Percentiles rank a stretch among this genome's conserved stretches.
phyloP scores from a whole-genome alignment of 1,284 basidiomycete species.

The Rhodotorula sp. region DNA sequence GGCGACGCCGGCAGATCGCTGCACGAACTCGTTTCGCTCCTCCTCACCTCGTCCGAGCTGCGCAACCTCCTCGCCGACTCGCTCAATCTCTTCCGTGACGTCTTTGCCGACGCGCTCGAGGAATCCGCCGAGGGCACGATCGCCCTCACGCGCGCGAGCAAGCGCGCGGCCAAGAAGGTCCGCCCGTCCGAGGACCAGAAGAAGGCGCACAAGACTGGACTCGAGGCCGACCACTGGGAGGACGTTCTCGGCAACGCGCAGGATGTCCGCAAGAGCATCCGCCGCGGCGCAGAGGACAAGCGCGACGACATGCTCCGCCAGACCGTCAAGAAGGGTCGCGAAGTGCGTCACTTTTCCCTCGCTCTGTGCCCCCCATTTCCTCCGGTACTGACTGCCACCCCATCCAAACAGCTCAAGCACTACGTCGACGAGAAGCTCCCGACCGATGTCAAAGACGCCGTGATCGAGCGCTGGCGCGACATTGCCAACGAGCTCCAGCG shows the following conservation, averaged over 20 bases:
- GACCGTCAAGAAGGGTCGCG: slow-evolving; percentile 31
- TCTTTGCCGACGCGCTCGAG: slow-evolving; percentile 53
- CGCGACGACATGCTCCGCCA: slow-evolving; percentile 24
- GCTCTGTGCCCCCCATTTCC: not conserved
- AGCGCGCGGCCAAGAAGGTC: slow-evolving; percentile 42
- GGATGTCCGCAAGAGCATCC: slow-evolving; percentile 25
- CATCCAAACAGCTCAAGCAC: slow-evolving; percentile 24
- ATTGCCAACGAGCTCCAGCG: slow-evolving; percentile 45
- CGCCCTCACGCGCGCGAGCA: slow-evolving; percentile 40
- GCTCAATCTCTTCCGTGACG: slow-evolving; percentile 51
- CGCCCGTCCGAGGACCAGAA: slow-evolving; percentile 44
- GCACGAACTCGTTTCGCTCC: slow-evolving; percentile 51
- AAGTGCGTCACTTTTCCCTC: not conserved
- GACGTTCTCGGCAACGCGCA: slow-evolving; percentile 23
- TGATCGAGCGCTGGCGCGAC: slow-evolving; percentile 51
- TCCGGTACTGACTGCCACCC: not conserved
- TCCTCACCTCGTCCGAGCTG: slow-evolving; percentile 52
- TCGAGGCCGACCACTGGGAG: slow-evolving; percentile 22
- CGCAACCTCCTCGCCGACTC: slow-evolving; percentile 52
- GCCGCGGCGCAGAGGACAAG: slow-evolving; percentile 32
- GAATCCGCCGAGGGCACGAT: slow-evolving; percentile 28
- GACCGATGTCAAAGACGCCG: slow-evolving; percentile 52
- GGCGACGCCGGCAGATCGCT: slow-evolving; percentile 50
- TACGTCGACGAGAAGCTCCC: slow-evolving; percentile 54
- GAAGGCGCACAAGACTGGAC: slow-evolving; percentile 42